Conservation (phyloP, 176 grass and related monocot species). For the Cenchrus fungigraminus region DNA sequence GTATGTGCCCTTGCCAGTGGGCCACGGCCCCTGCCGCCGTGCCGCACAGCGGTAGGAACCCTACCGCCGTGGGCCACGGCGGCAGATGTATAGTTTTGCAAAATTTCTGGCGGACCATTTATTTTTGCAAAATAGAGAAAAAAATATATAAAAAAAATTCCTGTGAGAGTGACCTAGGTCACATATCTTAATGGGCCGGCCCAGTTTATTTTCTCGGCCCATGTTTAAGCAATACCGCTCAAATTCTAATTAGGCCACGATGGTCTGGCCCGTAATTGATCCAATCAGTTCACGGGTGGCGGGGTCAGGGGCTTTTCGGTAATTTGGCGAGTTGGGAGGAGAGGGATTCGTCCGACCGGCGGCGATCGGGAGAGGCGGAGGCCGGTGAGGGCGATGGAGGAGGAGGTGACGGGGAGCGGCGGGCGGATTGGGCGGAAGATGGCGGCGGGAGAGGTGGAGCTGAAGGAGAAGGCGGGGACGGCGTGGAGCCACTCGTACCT, state of each 20-base stretch:
- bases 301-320: neutral
- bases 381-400: conserved; percentile 55
- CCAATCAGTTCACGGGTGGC: neutral
- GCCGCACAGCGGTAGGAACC: no score
- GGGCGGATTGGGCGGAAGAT: conserved; percentile 48
- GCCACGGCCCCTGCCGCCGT: no score
- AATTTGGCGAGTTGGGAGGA: neutral
- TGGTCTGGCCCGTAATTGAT: neutral
- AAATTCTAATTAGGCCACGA: neutral
- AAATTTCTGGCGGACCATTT: no score
- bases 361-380: conserved; percentile 19
- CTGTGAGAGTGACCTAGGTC: neutral
- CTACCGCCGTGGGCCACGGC: no score
- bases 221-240: no score
- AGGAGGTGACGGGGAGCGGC: conserved; percentile 61
- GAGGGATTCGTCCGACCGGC: conserved; percentile 20
- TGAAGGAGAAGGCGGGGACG: conserved; percentile 86
- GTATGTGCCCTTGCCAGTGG: no score
- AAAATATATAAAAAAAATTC: no score
- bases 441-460: conserved; percentile 78
- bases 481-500: conserved; percentile 97
- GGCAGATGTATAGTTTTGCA: no score
- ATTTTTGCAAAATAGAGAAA: no score
- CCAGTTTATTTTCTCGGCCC: neutral
- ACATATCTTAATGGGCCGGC: neutral